Conservation (phyloP, 768 basidiomycete species). For the Mycena haematopus region DNA sequence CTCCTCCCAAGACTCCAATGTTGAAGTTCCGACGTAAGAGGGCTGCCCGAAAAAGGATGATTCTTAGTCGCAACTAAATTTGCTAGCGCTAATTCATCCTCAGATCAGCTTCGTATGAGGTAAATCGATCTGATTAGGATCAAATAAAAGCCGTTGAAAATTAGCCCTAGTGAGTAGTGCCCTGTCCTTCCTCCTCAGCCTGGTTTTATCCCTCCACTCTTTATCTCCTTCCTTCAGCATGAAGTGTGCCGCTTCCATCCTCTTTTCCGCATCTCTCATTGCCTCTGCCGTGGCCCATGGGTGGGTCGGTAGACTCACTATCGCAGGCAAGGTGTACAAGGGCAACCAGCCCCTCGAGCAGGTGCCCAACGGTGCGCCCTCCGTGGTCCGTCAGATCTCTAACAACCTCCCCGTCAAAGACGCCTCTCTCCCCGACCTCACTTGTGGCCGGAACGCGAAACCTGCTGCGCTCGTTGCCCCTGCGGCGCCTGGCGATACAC, state of each 20-base stretch:
- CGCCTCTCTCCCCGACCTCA: slow-evolving; percentile 46
- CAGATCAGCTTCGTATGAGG: neutral
- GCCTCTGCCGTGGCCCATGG: slow-evolving; percentile 29
- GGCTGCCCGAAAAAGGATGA: neutral
- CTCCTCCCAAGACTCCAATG: neutral
- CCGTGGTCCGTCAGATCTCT: slow-evolving; percentile 28
- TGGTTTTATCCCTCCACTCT: neutral
- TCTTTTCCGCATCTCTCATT: slow-evolving; percentile 19
- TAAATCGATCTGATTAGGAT: neutral
- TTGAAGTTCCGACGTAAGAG: neutral
- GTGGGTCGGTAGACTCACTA: slow-evolving; percentile 22
- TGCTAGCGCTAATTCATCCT: neutral
- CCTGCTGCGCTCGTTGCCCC: slow-evolving; percentile 51
- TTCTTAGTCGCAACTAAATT: neutral
- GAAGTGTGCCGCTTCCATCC: slow-evolving; percentile 7
- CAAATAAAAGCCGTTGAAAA: neutral
- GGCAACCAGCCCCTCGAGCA: slow-evolving; percentile 23
- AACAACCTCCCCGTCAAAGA: slow-evolving; percentile 43
- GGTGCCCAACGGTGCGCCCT: neutral
- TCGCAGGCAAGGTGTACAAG: slow-evolving; percentile 14
- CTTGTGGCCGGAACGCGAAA: slow-evolving; percentile 54
- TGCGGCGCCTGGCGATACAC: slow-evolving; percentile 51
- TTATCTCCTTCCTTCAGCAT: neutral
- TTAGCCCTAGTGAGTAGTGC: neutral
- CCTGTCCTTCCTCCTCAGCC: neutral